These are phyloP conservation scores for Verticillium alfalfae DNA, from an alignment of 2,329 filamentous ascomycete genomes.

Conservation along the genomic window DNA sequence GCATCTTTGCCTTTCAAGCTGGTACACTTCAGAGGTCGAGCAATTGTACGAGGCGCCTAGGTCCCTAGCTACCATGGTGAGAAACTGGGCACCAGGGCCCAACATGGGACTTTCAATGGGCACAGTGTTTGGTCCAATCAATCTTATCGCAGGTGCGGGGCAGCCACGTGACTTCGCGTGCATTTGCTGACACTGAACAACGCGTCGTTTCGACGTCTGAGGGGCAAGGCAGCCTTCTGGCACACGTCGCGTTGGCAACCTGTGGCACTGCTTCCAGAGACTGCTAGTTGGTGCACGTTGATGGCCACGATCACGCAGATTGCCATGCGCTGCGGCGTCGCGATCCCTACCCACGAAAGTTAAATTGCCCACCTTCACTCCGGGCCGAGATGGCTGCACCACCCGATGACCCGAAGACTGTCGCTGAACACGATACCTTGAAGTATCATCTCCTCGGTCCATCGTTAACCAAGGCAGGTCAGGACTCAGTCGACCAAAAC, in stretches of 20 bases:
- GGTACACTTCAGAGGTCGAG: no score
- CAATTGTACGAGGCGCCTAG: no score
- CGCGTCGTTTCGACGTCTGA: background rate
- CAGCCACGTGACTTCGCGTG: slow-evolving; percentile 6
- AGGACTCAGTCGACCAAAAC: slow-evolving; percentile 86
- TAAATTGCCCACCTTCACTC: background rate
- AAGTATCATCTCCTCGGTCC: slow-evolving; percentile 89
- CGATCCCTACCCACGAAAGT: background rate
- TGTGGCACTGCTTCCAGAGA: background rate
- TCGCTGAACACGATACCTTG: slow-evolving; percentile 50
- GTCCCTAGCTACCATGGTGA: no score
- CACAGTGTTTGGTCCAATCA: no score
- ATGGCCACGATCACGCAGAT: background rate
- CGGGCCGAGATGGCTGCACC: background rate
- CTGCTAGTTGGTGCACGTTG: background rate
- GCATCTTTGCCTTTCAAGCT: no score
- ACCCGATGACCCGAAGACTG: background rate
- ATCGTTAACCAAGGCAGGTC: slow-evolving; percentile 87
- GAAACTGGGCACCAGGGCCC: no score
- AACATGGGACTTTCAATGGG: no score
- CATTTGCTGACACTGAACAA: slow-evolving; percentile 2
- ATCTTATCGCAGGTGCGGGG: no score
- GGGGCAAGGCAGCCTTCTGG: background rate
- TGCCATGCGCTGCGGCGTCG: background rate
- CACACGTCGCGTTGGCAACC: background rate